phyloP scores from a whole-genome alignment of 2,329 filamentous ascomycete species.

The Davidsoniella australis region DNA sequence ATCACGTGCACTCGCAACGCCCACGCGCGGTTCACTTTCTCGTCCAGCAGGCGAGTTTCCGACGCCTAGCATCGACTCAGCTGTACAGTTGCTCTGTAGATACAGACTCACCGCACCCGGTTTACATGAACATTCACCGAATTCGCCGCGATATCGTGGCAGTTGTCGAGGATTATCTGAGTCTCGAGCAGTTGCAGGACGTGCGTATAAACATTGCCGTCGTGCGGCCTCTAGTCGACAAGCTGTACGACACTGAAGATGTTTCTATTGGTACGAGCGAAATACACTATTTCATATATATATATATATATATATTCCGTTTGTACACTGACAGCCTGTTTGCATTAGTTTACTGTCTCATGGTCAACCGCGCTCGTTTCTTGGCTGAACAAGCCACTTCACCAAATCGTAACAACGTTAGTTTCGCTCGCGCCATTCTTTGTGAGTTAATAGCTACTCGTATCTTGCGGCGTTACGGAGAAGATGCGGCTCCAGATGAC shows the following conservation, averaged over 20 bases:
- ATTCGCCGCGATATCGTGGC: conserved; percentile 46
- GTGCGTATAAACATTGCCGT: conserved; percentile 68
- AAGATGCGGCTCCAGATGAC: conserved; percentile 53
- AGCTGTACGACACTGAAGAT: conserved; percentile 62
- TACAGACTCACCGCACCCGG: conserved; percentile 45
- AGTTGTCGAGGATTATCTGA: conserved; percentile 26
- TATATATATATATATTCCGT: neutral
- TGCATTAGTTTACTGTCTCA: conserved; percentile 51
- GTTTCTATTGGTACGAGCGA: conserved; percentile 39
- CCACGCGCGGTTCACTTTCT: conserved; percentile 1
- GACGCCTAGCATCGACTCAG: conserved; percentile 13
- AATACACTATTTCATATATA: neutral
- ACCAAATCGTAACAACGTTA: conserved; percentile 64
- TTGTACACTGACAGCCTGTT: conserved; percentile 17
- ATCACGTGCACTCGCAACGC: neutral
- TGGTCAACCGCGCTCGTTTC: conserved; percentile 70
- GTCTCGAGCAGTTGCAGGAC: conserved; percentile 46
- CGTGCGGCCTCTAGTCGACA: conserved; percentile 67
- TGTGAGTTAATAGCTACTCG: conserved; percentile 69
- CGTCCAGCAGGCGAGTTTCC: conserved; percentile 3
- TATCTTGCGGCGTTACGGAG: conserved; percentile 60
- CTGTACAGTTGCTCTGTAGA: conserved; percentile 39
- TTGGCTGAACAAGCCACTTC: conserved; percentile 60
- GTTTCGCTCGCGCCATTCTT: conserved; percentile 57
- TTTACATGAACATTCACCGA: conserved; percentile 64